Conservation (phyloP, 2,329 filamentous ascomycete genomes). For the Colletotrichum simmondsii region DNA sequence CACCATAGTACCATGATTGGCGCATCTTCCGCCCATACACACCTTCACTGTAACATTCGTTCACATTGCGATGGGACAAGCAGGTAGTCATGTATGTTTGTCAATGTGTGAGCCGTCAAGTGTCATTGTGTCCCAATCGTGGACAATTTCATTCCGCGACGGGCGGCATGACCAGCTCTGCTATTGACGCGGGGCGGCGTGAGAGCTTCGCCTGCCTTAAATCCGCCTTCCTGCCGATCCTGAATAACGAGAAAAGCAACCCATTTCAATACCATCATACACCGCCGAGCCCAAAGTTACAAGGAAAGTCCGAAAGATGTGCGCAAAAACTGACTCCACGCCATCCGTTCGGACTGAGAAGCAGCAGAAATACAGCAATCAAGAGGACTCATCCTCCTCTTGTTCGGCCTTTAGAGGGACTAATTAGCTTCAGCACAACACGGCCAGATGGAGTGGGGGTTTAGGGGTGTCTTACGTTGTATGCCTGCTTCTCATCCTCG, state of each 20-base stretch:
- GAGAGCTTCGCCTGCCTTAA: slow-evolving; percentile 7
- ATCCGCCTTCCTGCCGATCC: slow-evolving; percentile 17
- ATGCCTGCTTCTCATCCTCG: slow-evolving; percentile 96
- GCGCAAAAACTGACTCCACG: slow-evolving; percentile 14
- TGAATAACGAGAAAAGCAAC: slow-evolving; percentile 21
- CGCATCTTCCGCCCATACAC: background rate
- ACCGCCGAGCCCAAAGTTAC: slow-evolving; percentile 48
- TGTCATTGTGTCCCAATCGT: slow-evolving; percentile 21
- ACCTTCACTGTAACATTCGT: background rate
- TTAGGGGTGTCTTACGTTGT: slow-evolving; percentile 73
- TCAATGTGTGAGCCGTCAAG: slow-evolving; percentile 25
- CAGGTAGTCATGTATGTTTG: slow-evolving; percentile 11
- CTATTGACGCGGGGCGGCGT: slow-evolving; percentile 7
- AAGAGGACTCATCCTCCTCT: slow-evolving; percentile 64
- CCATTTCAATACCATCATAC: slow-evolving; percentile 52
- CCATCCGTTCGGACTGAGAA: slow-evolving; percentile 21
- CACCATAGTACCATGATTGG: no score
- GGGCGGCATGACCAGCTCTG: slow-evolving; percentile 9
- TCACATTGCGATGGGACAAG: no score
- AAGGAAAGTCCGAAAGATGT: slow-evolving; percentile 24
- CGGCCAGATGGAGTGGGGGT: background rate
- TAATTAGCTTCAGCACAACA: slow-evolving; percentile 41
- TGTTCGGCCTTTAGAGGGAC: slow-evolving; percentile 61
- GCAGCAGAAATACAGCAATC: slow-evolving; percentile 36
- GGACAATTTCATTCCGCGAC: slow-evolving; percentile 1